These are phyloP conservation scores for Pichia deserticola DNA, from an alignment of 805 yeast species.

Conservation along the genomic window DNA sequence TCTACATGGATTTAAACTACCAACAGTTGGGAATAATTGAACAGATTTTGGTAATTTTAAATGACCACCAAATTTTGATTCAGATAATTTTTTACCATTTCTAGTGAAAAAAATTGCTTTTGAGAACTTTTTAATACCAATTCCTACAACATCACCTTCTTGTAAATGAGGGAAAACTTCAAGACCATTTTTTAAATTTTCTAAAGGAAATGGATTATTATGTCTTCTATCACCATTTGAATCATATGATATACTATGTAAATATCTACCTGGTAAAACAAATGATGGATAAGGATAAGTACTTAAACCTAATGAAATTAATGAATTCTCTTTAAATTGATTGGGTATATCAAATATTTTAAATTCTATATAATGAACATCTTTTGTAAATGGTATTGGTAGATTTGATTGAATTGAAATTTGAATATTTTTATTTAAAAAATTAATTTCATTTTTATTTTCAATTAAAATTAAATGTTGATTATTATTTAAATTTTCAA, in stretches of 20 bases:
- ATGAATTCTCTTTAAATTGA: slow-evolving; percentile 35
- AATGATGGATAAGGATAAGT: slow-evolving; percentile 91
- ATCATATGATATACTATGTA: slow-evolving; percentile 80
- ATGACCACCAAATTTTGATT: slow-evolving; percentile 76
- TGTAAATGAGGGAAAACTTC: slow-evolving; percentile 44
- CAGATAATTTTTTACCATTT: slow-evolving; percentile 84
- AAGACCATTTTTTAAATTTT: slow-evolving; percentile 1
- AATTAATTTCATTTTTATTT: slow-evolving; percentile 53
- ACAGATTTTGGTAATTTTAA: slow-evolving; percentile 62
- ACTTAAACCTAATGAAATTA: slow-evolving; percentile 70
- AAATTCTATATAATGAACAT: slow-evolving; percentile 82
- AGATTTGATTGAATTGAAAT: slow-evolving; percentile 65
- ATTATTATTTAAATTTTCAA: slow-evolving; percentile 23
- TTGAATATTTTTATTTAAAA: slow-evolving; percentile 28
- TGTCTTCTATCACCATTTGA: slow-evolving; percentile 74
- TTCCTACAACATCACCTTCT: slow-evolving; percentile 89
- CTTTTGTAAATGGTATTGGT: slow-evolving; percentile 77
- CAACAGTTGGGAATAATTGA: slow-evolving; percentile 79
- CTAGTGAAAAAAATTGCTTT: slow-evolving; percentile 91
- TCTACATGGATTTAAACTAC: slow-evolving; percentile 63
- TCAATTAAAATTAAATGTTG: slow-evolving; percentile 1
- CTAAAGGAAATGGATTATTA: slow-evolving; percentile 62
- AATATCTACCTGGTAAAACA: slow-evolving; percentile 86
- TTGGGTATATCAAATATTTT: slow-evolving; percentile 68
- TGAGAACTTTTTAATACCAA: slow-evolving; percentile 75